Conservation (phyloP, 2,329 filamentous ascomycete genomes). For the Colletotrichum lentis region DNA sequence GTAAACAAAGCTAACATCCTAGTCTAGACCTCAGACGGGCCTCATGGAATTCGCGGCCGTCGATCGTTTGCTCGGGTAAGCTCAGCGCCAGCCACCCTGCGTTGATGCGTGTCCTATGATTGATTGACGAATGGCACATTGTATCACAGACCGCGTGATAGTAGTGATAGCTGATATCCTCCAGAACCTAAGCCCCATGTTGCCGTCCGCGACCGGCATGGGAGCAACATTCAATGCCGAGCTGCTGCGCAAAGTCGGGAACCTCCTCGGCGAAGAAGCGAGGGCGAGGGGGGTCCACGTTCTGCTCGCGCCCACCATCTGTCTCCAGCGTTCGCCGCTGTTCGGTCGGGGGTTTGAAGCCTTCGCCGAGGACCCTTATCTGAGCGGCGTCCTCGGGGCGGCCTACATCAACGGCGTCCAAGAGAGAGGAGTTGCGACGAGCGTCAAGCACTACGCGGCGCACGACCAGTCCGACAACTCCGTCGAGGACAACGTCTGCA, state of each 20-base stretch:
- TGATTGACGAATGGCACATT: not conserved
- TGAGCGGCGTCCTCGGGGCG: slow-evolving; percentile 55
- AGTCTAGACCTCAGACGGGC: slow-evolving; percentile 26
- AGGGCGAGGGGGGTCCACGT: slow-evolving; percentile 72
- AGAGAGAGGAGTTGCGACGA: slow-evolving; percentile 52
- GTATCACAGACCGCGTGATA: too few relatives aligned
- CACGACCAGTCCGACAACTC: slow-evolving; percentile 40
- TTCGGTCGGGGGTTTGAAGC: slow-evolving; percentile 59
- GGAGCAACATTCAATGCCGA: slow-evolving; percentile 70
- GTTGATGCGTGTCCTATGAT: not conserved
- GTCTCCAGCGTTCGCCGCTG: slow-evolving; percentile 57
- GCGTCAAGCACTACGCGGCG: slow-evolving; percentile 57
- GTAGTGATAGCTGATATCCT: too few relatives aligned
- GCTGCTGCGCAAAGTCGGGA: slow-evolving; percentile 64
- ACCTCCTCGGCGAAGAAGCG: slow-evolving; percentile 63
- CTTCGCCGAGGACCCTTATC: slow-evolving; percentile 57
- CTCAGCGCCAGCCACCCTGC: not conserved
- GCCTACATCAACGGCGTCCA: slow-evolving; percentile 56
- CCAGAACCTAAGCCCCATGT: slow-evolving; percentile 41
- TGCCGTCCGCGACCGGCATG: slow-evolving; percentile 45
- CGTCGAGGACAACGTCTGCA: slow-evolving; percentile 41
- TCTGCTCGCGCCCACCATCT: slow-evolving; percentile 71
- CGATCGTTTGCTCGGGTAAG: slow-evolving; percentile 28
- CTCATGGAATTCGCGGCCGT: slow-evolving; percentile 33
- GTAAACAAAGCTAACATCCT: not conserved